Evolutionary conservation across 73 alveolate species (phyloP).

Genomic region (Durusdinium trenchii): DNA sequence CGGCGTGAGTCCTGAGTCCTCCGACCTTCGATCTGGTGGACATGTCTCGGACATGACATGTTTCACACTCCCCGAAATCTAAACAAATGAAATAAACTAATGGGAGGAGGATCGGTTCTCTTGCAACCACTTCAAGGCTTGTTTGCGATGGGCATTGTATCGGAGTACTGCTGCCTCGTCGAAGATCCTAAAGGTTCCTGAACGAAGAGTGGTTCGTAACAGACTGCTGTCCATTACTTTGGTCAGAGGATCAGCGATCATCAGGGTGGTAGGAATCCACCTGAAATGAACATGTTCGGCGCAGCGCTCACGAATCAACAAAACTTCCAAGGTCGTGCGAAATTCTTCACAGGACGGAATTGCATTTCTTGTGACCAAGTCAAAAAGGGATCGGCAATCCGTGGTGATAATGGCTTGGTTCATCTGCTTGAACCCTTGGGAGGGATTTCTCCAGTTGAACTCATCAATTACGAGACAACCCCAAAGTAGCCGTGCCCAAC

Average conservation of each 20-base stretch:
- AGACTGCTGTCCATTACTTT: background rate
- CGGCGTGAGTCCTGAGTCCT: too few species aligned
- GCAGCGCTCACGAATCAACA: background rate
- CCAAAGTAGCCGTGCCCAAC: background rate
- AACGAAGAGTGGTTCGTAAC: background rate
- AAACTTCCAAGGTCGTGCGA: background rate
- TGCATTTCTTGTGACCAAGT: background rate
- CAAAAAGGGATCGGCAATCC: background rate
- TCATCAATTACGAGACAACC: background rate
- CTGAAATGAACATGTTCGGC: background rate
- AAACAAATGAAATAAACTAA: background rate
- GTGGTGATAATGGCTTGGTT: background rate
- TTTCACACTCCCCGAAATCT: conserved; percentile 14
- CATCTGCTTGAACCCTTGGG: background rate
- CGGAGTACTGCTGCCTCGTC: background rate
- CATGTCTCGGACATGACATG: background rate
- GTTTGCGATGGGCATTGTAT: background rate
- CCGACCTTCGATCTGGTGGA: background rate
- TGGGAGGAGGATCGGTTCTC: background rate
- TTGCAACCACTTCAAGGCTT: background rate
- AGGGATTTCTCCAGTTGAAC: background rate
- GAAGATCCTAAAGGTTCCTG: background rate
- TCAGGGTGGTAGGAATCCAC: background rate
- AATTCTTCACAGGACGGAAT: conserved; percentile 3
- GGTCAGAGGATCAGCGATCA: background rate